Percentiles rank a stretch among this genome's conserved stretches.
Conservation (phyloP, 2,329 filamentous ascomycete species). For the Mycosphaerella arachidis region DNA sequence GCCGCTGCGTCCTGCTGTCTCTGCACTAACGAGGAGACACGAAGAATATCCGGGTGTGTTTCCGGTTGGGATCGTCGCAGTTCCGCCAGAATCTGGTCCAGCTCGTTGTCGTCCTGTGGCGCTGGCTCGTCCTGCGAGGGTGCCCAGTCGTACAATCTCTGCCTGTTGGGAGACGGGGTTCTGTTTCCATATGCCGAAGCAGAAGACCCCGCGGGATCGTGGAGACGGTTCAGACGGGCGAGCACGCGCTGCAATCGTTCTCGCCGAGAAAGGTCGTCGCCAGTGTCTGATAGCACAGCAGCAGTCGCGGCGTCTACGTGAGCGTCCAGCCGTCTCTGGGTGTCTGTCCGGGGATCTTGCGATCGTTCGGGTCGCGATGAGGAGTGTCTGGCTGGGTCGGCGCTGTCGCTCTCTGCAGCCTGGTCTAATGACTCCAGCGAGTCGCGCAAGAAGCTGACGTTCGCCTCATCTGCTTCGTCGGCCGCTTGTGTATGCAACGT, state of each 20-base stretch:
- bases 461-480: conserved; percentile 40
- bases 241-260: conserved; percentile 45
- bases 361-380: not conserved
- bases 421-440: conserved; percentile 33
- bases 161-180: conserved; percentile 46
- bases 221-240: conserved; percentile 41
- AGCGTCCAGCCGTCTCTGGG: not conserved
- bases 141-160: conserved; percentile 59
- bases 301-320: not conserved
- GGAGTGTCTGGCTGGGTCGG: not conserved
- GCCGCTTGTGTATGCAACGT: conserved; percentile 43
- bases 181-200: conserved; percentile 49
- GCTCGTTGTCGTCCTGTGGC: conserved; percentile 35
- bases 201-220: conserved; percentile 32
- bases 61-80: conserved; percentile 37
- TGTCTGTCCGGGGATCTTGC: not conserved
- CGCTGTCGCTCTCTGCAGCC: conserved; percentile 1
- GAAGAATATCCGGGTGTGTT: conserved; percentile 38
- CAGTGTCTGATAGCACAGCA: conserved; percentile 14
- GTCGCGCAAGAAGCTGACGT: conserved; percentile 49
- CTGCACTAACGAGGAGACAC: conserved; percentile 30
- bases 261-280: conserved; percentile 38
- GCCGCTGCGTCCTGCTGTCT: conserved; percentile 35
- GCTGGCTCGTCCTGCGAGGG: conserved; percentile 41
- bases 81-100: conserved; percentile 39